Percentiles rank a stretch among this genome's conserved stretches.
Conservation (phyloP, 2,329 filamentous ascomycete genomes). For the Pseudogymnoascus sp. region DNA sequence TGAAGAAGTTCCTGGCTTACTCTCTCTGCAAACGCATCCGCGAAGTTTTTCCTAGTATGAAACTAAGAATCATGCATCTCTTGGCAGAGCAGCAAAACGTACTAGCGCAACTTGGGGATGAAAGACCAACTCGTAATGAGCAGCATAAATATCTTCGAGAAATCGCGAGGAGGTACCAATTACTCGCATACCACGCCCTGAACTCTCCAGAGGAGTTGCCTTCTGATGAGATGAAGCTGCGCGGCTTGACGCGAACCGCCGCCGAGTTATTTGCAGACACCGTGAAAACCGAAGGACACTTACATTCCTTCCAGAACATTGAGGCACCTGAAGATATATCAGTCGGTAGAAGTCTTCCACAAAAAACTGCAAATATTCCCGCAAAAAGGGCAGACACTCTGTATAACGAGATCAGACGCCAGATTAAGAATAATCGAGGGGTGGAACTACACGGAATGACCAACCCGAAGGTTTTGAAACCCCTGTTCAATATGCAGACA, state of each 20-base stretch:
- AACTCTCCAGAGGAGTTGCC: constrained; percentile 22
- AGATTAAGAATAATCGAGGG: constrained; percentile 26
- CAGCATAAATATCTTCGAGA: constrained; percentile 25
- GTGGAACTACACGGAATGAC: constrained; percentile 29
- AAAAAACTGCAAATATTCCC: too few species aligned
- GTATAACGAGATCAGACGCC: constrained; percentile 21
- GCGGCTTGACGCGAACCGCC: constrained; percentile 19
- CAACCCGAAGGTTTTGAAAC: constrained; percentile 28
- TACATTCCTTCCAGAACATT: constrained; percentile 3
- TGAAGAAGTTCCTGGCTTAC: constrained; percentile 27
- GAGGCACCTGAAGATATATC: too few species aligned
- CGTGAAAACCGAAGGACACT: constrained; percentile 26
- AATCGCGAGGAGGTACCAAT: constrained; percentile 23
- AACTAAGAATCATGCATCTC: constrained; percentile 19
- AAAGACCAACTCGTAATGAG: constrained; percentile 20
- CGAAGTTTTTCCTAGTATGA: constrained; percentile 22
- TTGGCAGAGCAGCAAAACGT: constrained; percentile 17
- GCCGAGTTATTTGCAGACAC: constrained; percentile 22
- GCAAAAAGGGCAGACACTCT: constrained; percentile 6
- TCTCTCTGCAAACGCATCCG: constrained; percentile 25
- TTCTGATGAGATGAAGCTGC: constrained; percentile 20
- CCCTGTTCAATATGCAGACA: constrained; percentile 29
- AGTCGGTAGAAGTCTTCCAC: too few species aligned
- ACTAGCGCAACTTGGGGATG: constrained; percentile 22
- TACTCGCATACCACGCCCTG: constrained; percentile 19